A percentile compares a stretch with the other conserved stretches of the same genome.
phyloP scores from a whole-genome alignment of 192 early-diverging fungal genomes.

The Coemansia sp. region DNA sequence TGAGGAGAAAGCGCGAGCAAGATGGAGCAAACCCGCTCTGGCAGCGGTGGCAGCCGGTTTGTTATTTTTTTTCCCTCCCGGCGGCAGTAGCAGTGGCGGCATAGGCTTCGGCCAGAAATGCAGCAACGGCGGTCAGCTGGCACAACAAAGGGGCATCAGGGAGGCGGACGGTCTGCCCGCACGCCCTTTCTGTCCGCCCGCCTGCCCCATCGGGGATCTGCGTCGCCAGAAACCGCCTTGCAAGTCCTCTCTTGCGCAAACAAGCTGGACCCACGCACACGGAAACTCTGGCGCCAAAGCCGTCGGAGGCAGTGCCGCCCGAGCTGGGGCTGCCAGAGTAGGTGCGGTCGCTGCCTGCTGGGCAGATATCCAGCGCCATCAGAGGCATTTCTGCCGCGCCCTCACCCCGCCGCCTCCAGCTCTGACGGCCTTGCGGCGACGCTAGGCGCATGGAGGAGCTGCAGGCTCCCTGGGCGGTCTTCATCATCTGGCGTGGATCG shows the following conservation, averaged over 20 bases:
- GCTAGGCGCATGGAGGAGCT: background rate
- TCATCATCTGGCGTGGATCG: slow-evolving; percentile 7
- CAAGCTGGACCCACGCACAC: no score
- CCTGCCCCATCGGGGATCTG: slow-evolving; percentile 4
- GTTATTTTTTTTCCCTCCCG: no score
- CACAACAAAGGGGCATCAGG: background rate
- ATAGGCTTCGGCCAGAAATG: background rate
- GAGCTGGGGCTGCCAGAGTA: no score
- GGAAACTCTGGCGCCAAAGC: no score
- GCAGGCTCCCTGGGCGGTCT: slow-evolving; percentile 1
- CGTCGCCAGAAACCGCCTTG: background rate
- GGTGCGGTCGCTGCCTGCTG: no score
- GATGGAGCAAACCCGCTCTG: background rate
- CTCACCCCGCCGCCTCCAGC: background rate
- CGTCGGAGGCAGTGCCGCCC: no score
- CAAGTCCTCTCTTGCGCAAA: background rate
- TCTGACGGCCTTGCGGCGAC: background rate
- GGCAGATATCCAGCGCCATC: no score
- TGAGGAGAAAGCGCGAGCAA: background rate
- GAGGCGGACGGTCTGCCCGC: background rate
- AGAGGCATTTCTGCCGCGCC: no score
- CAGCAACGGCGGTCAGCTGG: background rate
- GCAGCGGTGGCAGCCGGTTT: slow-evolving; percentile 1
- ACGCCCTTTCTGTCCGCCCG: background rate
- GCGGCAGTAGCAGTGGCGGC: background rate